Evolutionary conservation across 1,284 basidiomycete genomes (phyloP).

Genomic region (Leccinum fuscescens): DNA sequence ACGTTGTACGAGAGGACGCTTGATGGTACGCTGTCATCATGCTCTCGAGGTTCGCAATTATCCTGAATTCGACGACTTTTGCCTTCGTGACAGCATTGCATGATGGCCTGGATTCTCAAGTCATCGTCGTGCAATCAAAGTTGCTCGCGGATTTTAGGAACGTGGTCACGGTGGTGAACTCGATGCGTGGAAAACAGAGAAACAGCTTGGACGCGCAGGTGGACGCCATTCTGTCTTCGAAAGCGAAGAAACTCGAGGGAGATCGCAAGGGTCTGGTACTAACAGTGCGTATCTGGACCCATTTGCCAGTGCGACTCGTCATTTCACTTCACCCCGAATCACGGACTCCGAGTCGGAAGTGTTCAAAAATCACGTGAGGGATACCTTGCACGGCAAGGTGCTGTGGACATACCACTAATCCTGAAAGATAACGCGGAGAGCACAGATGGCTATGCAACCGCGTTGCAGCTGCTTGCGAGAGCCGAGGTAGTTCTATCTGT

Average conservation of each 20-base stretch:
- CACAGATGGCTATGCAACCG: constrained; percentile 60
- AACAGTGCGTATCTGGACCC: constrained; percentile 37
- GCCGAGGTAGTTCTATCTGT: constrained; percentile 44
- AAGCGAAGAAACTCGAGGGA: constrained; percentile 48
- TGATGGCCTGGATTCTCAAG: constrained; percentile 62
- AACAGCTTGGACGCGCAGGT: constrained; percentile 68
- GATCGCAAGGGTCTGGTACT: constrained; percentile 39
- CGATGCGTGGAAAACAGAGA: constrained; percentile 55
- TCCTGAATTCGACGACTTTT: constrained; percentile 1
- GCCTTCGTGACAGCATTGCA: constrained; percentile 54
- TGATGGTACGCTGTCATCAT: constrained; percentile 42
- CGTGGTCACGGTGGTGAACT: constrained; percentile 33
- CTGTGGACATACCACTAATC: constrained; percentile 66
- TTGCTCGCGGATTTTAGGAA: constrained; percentile 58
- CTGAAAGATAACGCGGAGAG: constrained; percentile 63
- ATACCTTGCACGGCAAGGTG: constrained; percentile 64
- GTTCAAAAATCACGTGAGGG: constrained; percentile 63
- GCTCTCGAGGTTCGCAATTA: not conserved
- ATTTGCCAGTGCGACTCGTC: not conserved
- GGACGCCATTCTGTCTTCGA: constrained; percentile 56
- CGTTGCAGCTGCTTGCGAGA: constrained; percentile 59
- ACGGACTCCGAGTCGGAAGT: constrained; percentile 37
- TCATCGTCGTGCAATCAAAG: constrained; percentile 65
- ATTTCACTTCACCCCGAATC: not conserved
- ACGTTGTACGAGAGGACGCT: constrained; percentile 46